These are phyloP conservation scores for Populus tremula DNA, from an alignment of 345 rosid genomes.

Conservation along the genomic window DNA sequence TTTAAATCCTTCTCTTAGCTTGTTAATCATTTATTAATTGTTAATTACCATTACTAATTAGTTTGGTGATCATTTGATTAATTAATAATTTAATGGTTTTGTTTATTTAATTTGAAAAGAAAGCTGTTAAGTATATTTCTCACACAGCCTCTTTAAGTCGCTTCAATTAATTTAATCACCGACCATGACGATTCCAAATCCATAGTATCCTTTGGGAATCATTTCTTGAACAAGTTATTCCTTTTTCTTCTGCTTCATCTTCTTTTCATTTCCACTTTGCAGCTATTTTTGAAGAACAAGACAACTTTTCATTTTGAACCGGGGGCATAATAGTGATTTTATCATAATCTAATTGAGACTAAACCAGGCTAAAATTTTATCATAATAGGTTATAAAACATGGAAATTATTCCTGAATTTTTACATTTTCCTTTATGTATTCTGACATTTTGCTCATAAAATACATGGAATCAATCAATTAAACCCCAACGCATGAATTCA, in stretches of 20 bases:
- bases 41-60: neutral
- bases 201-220: neutral
- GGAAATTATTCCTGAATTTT: too few species aligned
- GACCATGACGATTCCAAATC: slow-evolving; percentile 25
- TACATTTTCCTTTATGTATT: too few species aligned
- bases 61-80: neutral
- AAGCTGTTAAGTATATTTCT: too few species aligned
- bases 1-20: neutral
- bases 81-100: neutral
- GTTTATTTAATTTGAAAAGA: neutral
- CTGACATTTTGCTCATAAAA: too few species aligned
- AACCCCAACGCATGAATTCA: too few species aligned
- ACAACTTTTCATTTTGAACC: too few species aligned
- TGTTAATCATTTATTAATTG: neutral
- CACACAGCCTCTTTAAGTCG: neutral
- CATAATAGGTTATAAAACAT: too few species aligned
- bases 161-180: slow-evolving; percentile 25
- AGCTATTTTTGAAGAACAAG: neutral
- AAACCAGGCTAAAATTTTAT: too few species aligned
- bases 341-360: too few species aligned
- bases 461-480: too few species aligned
- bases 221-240: neutral
- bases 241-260: neutral
- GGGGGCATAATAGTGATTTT: too few species aligned
- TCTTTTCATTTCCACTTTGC: neutral